Conservation (phyloP, 78 protist genomes). For the Dictyostelium citrinum region DNA sequence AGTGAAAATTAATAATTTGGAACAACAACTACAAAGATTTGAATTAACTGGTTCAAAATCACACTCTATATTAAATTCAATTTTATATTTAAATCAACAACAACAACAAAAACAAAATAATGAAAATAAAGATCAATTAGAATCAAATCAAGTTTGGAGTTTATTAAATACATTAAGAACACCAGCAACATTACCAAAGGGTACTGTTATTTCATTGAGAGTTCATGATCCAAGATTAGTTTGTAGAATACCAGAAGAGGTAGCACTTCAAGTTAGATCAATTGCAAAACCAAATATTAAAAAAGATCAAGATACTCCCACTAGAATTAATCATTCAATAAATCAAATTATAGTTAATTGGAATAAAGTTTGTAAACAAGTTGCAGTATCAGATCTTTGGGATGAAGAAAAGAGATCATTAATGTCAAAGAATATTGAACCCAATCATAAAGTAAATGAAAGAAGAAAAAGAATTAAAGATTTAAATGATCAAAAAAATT, state of each 20-base stretch:
- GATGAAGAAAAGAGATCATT: neutral
- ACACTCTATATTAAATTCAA: slow-evolving; percentile 4
- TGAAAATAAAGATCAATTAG: neutral
- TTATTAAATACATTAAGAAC: slow-evolving; percentile 30
- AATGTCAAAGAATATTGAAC: slow-evolving; percentile 8
- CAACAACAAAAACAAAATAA: neutral
- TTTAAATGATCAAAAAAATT: neutral
- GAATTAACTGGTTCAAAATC: slow-evolving; percentile 68
- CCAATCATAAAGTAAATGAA: neutral
- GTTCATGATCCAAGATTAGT: slow-evolving; percentile 62
- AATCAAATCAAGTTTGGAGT: slow-evolving; percentile 32
- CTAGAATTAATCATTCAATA: neutral
- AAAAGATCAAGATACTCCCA: neutral
- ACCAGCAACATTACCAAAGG: slow-evolving; percentile 61
- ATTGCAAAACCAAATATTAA: slow-evolving; percentile 23
- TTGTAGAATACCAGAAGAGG: slow-evolving; percentile 44
- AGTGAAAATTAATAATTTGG: slow-evolving; percentile 10
- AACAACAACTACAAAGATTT: slow-evolving; percentile 41
- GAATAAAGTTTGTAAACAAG: neutral
- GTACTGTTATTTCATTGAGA: slow-evolving; percentile 35
- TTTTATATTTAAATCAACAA: slow-evolving; percentile 15
- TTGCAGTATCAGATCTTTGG: slow-evolving; percentile 29
- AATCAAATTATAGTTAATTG: slow-evolving; percentile 26
- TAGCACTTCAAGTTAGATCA: slow-evolving; percentile 17
- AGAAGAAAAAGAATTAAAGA: slow-evolving; percentile 38